phyloP scores from a whole-genome alignment of 129 eudicot genomes.

The Pittosporum tobira region DNA sequence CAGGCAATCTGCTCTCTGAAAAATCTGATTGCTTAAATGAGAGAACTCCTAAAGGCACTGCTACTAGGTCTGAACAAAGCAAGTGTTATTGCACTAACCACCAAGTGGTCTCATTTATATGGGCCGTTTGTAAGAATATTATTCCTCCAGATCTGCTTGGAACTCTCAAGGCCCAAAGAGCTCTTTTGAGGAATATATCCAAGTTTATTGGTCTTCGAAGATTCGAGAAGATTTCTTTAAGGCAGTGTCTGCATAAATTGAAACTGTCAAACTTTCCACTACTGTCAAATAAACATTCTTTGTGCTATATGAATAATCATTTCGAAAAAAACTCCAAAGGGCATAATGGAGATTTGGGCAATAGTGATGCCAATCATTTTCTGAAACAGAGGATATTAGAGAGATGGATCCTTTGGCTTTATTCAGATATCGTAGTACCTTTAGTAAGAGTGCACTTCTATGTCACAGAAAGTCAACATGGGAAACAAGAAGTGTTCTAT shows the following conservation, averaged over 20 bases:
- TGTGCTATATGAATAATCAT: constrained; percentile 15
- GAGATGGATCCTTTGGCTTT: constrained; percentile 72
- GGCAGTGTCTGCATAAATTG: constrained; percentile 55
- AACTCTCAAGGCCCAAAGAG: constrained; percentile 42
- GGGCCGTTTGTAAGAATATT: constrained; percentile 82
- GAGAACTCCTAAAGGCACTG: constrained; percentile 7
- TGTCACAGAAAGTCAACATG: constrained; percentile 82
- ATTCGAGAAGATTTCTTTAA: constrained; percentile 65
- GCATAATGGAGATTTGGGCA: neutral
- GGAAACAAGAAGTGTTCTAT: constrained; percentile 53
- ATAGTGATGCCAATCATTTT: constrained; percentile 11
- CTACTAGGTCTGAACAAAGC: constrained; percentile 19
- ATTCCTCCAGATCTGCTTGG: constrained; percentile 66
- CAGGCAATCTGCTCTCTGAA: neutral
- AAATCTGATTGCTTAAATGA: neutral
- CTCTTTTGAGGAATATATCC: constrained; percentile 49
- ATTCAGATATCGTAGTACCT: constrained; percentile 50
- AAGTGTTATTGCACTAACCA: constrained; percentile 33
- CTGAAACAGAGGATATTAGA: constrained; percentile 33
- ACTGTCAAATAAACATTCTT: constrained; percentile 33
- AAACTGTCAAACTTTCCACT: constrained; percentile 43
- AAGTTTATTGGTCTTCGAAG: constrained; percentile 47
- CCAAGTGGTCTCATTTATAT: constrained; percentile 66
- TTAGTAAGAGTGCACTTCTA: constrained; percentile 74
- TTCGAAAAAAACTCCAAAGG: neutral